These are phyloP conservation scores for Termitomyces sp. DNA, from an alignment of 768 basidiomycete species.

Conservation along the genomic window DNA sequence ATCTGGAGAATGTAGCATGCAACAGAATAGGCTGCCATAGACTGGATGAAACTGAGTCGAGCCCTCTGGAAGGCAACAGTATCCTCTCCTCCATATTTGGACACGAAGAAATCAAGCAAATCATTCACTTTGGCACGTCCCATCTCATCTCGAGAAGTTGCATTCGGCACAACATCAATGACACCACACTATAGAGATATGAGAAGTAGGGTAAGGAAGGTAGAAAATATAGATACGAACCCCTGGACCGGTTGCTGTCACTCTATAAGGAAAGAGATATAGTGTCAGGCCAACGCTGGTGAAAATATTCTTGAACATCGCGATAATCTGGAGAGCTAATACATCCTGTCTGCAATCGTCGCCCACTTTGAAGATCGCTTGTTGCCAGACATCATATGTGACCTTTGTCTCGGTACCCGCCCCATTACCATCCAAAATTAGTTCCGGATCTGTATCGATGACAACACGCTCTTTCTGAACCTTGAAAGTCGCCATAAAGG, in stretches of 20 bases:
- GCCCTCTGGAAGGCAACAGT: constrained; percentile 89
- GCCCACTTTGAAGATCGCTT: constrained; percentile 99
- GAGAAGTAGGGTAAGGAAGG: not conserved
- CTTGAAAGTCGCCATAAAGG: constrained; percentile 99
- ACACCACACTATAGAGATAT: constrained; percentile 73
- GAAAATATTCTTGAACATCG: constrained; percentile 99
- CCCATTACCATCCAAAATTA: constrained; percentile 60
- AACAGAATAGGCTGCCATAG: constrained; percentile 98
- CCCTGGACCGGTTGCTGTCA: constrained; percentile 94
- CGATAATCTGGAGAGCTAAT: constrained; percentile 94
- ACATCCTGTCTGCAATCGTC: constrained; percentile 99
- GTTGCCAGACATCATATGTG: constrained; percentile 90
- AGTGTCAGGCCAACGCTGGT: constrained; percentile 80
- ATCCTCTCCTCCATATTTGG: constrained; percentile 89
- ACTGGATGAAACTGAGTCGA: constrained; percentile 93
- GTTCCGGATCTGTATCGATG: constrained; percentile 66
- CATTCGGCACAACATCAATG: constrained; percentile 96
- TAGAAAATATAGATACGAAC: constrained; percentile 41
- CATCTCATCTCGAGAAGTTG: constrained; percentile 99
- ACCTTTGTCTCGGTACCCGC: constrained; percentile 48
- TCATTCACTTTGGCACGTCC: constrained; percentile 98
- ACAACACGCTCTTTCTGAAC: constrained; percentile 81
- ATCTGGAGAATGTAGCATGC: constrained; percentile 98
- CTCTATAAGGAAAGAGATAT: constrained; percentile 93
- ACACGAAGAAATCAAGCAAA: constrained; percentile 87